These are phyloP conservation scores for Capsicum pubescens DNA, from an alignment of 257 asterid species.

Conservation along the genomic window DNA sequence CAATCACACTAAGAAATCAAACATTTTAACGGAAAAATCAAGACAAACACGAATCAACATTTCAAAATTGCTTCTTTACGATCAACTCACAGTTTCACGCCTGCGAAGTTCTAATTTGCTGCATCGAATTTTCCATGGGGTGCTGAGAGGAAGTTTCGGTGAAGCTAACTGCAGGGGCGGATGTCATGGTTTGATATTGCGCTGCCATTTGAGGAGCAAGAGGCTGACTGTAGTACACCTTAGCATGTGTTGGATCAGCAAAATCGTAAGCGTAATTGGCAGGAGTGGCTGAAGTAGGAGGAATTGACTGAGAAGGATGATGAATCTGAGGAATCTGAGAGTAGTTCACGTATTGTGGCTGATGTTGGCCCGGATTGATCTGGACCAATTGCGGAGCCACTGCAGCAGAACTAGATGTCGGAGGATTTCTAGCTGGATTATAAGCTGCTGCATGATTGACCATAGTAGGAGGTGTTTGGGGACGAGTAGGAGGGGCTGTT, in stretches of 20 bases:
- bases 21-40: conserved; percentile 23
- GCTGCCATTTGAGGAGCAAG: conserved; percentile 31
- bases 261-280: conserved; percentile 30
- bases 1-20: conserved; percentile 26
- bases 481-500: conserved; percentile 47
- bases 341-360: conserved; percentile 31
- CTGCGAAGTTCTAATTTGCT: conserved; percentile 30
- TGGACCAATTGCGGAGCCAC: conserved; percentile 34
- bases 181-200: conserved; percentile 33
- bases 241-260: conserved; percentile 30
- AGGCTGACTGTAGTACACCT: conserved; percentile 33
- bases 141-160: conserved; percentile 28
- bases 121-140: conserved; percentile 30
- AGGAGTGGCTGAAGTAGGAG: conserved; percentile 28
- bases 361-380: conserved; percentile 28
- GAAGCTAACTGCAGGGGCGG: conserved; percentile 22
- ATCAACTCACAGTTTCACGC: conserved; percentile 26
- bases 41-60: conserved; percentile 17
- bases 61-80: conserved; percentile 35
- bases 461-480: conserved; percentile 48
- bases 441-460: conserved; percentile 40
- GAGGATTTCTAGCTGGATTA: conserved; percentile 44
- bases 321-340: conserved; percentile 37
- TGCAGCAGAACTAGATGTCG: conserved; percentile 45
- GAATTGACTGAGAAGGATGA: conserved; percentile 33